Base-by-base conservation (phyloP, 306 rosid species). In the Lathyrus aphaca region DNA sequence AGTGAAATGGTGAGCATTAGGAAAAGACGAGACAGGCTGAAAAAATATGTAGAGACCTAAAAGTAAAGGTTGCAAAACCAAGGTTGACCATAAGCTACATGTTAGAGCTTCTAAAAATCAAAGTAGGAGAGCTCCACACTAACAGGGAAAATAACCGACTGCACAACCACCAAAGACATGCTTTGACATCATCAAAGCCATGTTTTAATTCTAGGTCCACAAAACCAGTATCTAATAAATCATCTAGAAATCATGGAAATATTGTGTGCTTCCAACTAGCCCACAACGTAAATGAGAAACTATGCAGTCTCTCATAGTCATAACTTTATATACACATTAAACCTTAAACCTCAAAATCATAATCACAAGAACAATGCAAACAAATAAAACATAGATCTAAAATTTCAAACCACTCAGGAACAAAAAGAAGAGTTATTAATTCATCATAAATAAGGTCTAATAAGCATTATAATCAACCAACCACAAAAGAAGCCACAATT, bases 401-500 rank as follows among this genome's bases (percentile, higher is more conserved):
- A 59, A 42, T 17, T 37, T 59, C 38, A 58, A 35, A 35, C 10
- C 39, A 2, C 39, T 6, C 8, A 35, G 39, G 39, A 35, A 60
- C 66, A 59, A 64, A 72, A 37, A 10, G 3, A 16, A 48, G 18
- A 35, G 32, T 46, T 46, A 56, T 15, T 35, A 19, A 61, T 14
- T 29, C 25, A 63, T 65, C 69, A 56, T 66, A 69, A 74, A 15
- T 58, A 70, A 56, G 51, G 64, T 56, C 51, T 62, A 25, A 51
- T 15, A 49, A n/a, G 32, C 37, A 38, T n/a, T 4, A 38, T 25
- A 25, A 37, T n/a, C 44, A 66, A 18, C 3, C 27, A 64, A 27
- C 38, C n/a, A 38, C 61, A 35, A 64, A 40, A 29, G 42, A 59
- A 50, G 56, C 71, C 77, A 79, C 79, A 82, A 61, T 79, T 68